Percentiles rank a stretch among this genome's conserved stretches.
Evolutionary conservation across 768 basidiomycete species (phyloP).

Genomic region (Tulasnella sp.): DNA sequence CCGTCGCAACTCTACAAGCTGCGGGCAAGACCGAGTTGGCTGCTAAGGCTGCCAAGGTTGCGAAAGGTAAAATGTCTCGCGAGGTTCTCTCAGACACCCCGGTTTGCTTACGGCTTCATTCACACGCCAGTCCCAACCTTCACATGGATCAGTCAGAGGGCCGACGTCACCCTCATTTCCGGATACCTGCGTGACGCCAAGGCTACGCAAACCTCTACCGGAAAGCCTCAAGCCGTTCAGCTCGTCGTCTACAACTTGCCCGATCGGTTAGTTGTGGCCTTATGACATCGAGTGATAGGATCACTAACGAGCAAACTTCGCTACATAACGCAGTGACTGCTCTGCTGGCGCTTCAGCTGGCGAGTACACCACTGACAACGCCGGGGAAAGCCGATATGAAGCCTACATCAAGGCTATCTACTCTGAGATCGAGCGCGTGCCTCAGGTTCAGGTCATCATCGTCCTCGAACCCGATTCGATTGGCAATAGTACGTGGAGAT

Average conservation of each 20-base stretch:
- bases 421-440: conserved; percentile 32
- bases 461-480: conserved; percentile 39
- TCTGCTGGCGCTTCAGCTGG: conserved; percentile 37
- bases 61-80: background rate
- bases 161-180: conserved; percentile 1
- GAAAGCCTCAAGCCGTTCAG: conserved; percentile 36
- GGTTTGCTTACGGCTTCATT: background rate
- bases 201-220: background rate
- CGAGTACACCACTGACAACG: conserved; percentile 35
- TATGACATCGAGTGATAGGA: background rate
- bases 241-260: conserved; percentile 49
- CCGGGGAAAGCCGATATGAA: conserved; percentile 38
- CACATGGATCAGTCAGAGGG: conserved; percentile 26
- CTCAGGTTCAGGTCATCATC: conserved; percentile 34
- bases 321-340: conserved; percentile 31
- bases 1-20: background rate
- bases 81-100: background rate
- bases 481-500: conserved; percentile 33
- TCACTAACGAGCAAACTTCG: background rate
- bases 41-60: conserved; percentile 15
- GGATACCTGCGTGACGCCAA: conserved; percentile 7
- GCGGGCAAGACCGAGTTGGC: background rate
- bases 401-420: conserved; percentile 16
- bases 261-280: conserved; percentile 30
- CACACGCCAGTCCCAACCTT: conserved; percentile 20